These are phyloP conservation scores for Gamarada debralockiae DNA, from an alignment of 495 filamentous ascomycete species.

Conservation along the genomic window DNA sequence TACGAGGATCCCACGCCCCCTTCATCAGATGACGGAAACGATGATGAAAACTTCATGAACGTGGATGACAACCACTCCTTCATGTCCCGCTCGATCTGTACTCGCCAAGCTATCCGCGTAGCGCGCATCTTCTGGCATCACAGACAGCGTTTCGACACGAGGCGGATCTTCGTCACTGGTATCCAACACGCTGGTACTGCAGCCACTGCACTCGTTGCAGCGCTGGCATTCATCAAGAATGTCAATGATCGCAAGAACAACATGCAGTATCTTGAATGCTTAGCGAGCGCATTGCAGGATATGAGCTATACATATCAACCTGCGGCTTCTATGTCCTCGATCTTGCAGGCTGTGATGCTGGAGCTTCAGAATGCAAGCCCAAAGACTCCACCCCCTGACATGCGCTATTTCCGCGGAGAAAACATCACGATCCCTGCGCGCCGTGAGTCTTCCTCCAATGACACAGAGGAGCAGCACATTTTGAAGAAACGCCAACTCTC, in stretches of 20 bases:
- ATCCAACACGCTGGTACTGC: slow-evolving; percentile 50
- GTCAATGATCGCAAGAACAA: slow-evolving; percentile 35
- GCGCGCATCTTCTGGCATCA: slow-evolving; percentile 49
- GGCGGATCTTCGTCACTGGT: slow-evolving; percentile 38
- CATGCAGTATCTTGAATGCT: slow-evolving; percentile 15
- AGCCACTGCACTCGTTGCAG: slow-evolving; percentile 47
- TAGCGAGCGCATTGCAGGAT: slow-evolving; percentile 7
- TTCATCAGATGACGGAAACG: slow-evolving; percentile 23
- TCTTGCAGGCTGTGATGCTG: slow-evolving; percentile 13
- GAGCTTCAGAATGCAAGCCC: slow-evolving; percentile 7
- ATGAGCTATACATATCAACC: slow-evolving; percentile 13
- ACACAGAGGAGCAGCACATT: neutral
- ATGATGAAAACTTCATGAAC: slow-evolving; percentile 8
- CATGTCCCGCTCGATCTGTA: slow-evolving; percentile 44
- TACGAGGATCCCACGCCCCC: slow-evolving; percentile 31
- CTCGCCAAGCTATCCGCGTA: slow-evolving; percentile 45
- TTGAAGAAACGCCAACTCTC: slow-evolving; percentile 15
- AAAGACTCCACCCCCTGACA: slow-evolving; percentile 8
- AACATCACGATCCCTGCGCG: slow-evolving; percentile 8
- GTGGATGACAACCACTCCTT: slow-evolving; percentile 36
- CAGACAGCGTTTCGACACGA: slow-evolving; percentile 43
- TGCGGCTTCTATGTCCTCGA: slow-evolving; percentile 13
- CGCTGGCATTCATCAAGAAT: slow-evolving; percentile 44
- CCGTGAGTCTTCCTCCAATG: slow-evolving; percentile 2
- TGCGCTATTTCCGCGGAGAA: neutral